Evolutionary conservation across 352 stramenopile species (phyloP).

Genomic region (Phytophthora citrophthora): DNA sequence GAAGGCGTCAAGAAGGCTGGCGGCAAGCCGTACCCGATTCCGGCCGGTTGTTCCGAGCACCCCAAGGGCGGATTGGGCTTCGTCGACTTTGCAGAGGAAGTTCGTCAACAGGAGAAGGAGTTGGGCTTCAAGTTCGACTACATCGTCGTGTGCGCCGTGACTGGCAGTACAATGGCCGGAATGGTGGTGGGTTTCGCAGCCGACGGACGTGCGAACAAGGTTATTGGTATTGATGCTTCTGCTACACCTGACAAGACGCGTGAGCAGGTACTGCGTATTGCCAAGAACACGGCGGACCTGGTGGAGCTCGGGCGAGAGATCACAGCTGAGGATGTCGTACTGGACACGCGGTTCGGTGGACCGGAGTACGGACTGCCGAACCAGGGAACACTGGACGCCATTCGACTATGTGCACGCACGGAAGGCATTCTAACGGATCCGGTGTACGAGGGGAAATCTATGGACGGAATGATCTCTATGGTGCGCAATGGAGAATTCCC

Average conservation of each 20-base stretch:
- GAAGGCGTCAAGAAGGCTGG: constrained; percentile 42
- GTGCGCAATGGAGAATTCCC: constrained; percentile 45
- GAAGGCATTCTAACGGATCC: constrained; percentile 45
- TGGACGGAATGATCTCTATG: constrained; percentile 48
- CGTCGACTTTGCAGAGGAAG: constrained; percentile 43
- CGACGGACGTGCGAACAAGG: constrained; percentile 41
- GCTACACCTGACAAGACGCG: constrained; percentile 42
- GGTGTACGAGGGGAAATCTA: constrained; percentile 48
- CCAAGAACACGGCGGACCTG: constrained; percentile 39
- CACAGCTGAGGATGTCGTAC: constrained; percentile 36
- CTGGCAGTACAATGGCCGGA: constrained; percentile 45
- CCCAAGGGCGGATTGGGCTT: constrained; percentile 42
- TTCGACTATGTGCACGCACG: constrained; percentile 39
- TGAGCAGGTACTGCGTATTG: constrained; percentile 42
- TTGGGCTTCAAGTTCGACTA: constrained; percentile 47
- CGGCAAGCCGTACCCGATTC: constrained; percentile 44
- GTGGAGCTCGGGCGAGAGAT: constrained; percentile 41
- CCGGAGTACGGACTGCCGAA: constrained; percentile 46
- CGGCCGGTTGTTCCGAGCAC: constrained; percentile 42
- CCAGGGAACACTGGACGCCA: constrained; percentile 40
- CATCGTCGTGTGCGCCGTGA: constrained; percentile 43
- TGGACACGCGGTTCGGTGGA: constrained; percentile 39
- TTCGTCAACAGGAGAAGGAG: constrained; percentile 42
- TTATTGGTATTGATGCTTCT: constrained; percentile 47
- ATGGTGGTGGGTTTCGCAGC: constrained; percentile 46